These are phyloP conservation scores for Botrytis aclada DNA, from an alignment of 2,329 filamentous ascomycete species.

Conservation along the genomic window DNA sequence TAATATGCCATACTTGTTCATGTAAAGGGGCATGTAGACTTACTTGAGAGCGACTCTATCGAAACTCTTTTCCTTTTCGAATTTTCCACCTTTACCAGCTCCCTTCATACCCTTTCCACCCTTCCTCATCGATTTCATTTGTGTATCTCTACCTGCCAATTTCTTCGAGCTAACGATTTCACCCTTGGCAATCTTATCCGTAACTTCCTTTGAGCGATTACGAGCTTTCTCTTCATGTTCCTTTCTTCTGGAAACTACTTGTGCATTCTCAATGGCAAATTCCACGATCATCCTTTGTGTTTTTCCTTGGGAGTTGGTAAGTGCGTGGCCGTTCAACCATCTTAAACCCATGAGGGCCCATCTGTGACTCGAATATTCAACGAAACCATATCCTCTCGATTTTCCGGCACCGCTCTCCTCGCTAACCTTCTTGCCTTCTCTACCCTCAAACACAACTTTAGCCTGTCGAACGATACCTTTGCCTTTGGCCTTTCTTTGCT, in stretches of 20 bases:
- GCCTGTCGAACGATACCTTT: constrained; percentile 89
- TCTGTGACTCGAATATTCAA: constrained; percentile 92
- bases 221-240: constrained; percentile 58
- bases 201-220: constrained; percentile 39
- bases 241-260: constrained; percentile 80
- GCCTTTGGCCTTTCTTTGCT: constrained; percentile 72
- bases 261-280: constrained; percentile 96
- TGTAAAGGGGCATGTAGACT: background rate
- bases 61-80: constrained; percentile 27
- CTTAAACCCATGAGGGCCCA: constrained; percentile 92
- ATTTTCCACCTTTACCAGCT: constrained; percentile 25
- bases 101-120: constrained; percentile 34
- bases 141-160: constrained; percentile 31
- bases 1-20: background rate
- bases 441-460: constrained; percentile 90
- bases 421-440: constrained; percentile 76
- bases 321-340: constrained; percentile 79
- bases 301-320: constrained; percentile 63
- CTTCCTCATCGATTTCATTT: constrained; percentile 40
- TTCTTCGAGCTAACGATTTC: constrained; percentile 37
- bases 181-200: constrained; percentile 36
- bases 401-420: constrained; percentile 75
- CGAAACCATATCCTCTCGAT: constrained; percentile 92
- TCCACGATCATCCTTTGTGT: constrained; percentile 91
- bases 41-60: constrained; percentile 25